Evolutionary conservation across 306 rosid genomes (phyloP), one percentile per base, ranked within the genome.

Genomic region (Lupinus albus): DNA sequence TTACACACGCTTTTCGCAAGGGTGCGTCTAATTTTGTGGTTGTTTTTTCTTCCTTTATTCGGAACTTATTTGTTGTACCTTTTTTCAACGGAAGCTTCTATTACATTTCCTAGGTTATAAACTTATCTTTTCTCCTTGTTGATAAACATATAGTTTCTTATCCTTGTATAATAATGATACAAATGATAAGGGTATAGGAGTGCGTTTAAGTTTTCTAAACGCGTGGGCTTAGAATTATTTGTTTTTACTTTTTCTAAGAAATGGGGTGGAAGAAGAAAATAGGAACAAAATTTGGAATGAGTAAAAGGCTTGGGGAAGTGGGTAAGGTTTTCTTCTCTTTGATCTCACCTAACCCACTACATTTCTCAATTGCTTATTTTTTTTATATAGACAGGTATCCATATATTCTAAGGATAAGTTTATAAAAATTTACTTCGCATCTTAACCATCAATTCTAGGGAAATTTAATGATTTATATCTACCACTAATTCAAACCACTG

Each of bases 261-360:
- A 52, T 28, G 38, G 30, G n/a, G 0, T 42, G 6, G 58, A 36
- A 60, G 13, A 6, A 11, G 4, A 57, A 18, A 7, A 16, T 64
- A 53, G 50, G 61, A 21, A 45, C 9, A 14, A n/a, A 20, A 2
- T 25, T 25, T 25, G 30, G 30, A 25, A 25, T 25, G 4, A 25
- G 30, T 25, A 25, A 25, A 4, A 25, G 30, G 30, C 4, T 3
- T 25, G 30, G 30, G 30, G 30, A 25, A 78, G 82, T 55, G 74
- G 87, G 81, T 67, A 39, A 13, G 56, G 51, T 68, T 79, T 80
- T 74, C n/a, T n/a, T n/a, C n/a, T 78, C 77, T 53, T 46, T 79
- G 64, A 4, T 64, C 77, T 73, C 78, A 86, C 92, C 96, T 84
- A 86, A 68, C 83, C 3, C 84, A 42, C 70, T 52, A 64, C 58